Evolutionary conservation across 352 stramenopile genomes (phyloP).

Genomic region (Phytophthora brassicae): DNA sequence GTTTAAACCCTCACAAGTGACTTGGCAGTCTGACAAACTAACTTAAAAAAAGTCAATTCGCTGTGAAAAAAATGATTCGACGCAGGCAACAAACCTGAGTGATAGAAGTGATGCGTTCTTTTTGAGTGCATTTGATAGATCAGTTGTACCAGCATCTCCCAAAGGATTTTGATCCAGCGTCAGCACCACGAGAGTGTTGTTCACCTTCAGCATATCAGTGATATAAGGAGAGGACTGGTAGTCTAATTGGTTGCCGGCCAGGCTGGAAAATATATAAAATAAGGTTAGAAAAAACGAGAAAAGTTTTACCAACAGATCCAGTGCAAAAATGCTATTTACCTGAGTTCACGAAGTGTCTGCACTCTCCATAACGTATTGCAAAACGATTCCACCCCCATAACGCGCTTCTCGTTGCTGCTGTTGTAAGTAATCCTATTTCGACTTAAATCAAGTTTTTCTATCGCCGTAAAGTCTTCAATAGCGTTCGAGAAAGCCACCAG

Average conservation of each 20-base stretch:
- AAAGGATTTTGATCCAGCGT: slow-evolving; percentile 54
- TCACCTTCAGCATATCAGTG: slow-evolving; percentile 60
- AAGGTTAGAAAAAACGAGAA: not conserved
- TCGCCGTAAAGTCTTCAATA: slow-evolving; percentile 35
- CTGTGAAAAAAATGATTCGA: not conserved
- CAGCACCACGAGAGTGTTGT: slow-evolving; percentile 38
- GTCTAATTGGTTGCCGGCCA: slow-evolving; percentile 58
- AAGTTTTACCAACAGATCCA: not conserved
- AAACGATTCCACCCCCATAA: slow-evolving; percentile 53
- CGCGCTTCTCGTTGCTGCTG: slow-evolving; percentile 53
- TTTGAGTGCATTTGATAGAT: slow-evolving; percentile 48
- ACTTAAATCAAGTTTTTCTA: slow-evolving; percentile 58
- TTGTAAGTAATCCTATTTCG: slow-evolving; percentile 52
- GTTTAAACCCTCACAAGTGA: slow-evolving; percentile 48
- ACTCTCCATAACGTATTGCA: slow-evolving; percentile 57
- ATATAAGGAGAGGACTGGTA: slow-evolving; percentile 48
- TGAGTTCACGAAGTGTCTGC: slow-evolving; percentile 42
- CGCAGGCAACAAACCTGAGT: slow-evolving; percentile 39
- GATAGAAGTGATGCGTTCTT: slow-evolving; percentile 52
- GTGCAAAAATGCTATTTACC: slow-evolving; percentile 3
- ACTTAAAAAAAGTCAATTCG: not conserved
- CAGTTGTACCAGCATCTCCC: slow-evolving; percentile 43
- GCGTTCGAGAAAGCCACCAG: slow-evolving; percentile 47
- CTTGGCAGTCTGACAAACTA: slow-evolving; percentile 42
- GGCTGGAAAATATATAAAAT: slow-evolving; percentile 17